Evolutionary conservation across 2,329 filamentous ascomycete species (phyloP), one percentile per base, ranked within the genome.

Genomic region (Aspergillus sp.): DNA sequence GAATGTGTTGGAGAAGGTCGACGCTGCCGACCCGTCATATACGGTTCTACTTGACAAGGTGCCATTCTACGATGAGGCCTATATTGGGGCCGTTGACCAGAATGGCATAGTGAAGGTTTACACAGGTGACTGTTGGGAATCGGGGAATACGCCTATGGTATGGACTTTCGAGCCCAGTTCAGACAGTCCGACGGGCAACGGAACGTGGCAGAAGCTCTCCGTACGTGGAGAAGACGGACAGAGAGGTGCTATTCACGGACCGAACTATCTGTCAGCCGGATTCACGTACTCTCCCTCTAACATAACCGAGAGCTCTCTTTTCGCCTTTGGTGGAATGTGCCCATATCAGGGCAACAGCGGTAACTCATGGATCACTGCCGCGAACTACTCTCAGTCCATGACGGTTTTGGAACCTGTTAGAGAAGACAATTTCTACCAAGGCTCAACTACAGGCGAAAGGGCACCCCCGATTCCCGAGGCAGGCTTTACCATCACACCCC

Each of bases 301-400:
- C 82, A 41, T 79, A 86, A 51, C 82, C 82, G 43, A 86, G 84
- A 67, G 63, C 57, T 66, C 72, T 45, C 66, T 77, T 48, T 96
- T 93, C 72, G 80, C 89, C 7, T 97, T 96, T 76, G 94, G 93
- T 41, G 94, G 94, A 68, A 96, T 97, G 92, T 98, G 94, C 71
- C 89, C 90, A 4, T 77, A 73, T 28, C 68, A 71, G 3, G 76
- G 75, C 7, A 72, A 75, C n/a, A 76, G 80, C 22, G 72, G 77
- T 19, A 71, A 78, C 7, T 81, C 82, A 31, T 93, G 92, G 89
- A 86, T 91, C 64, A 84, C 85, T 2, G 76, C 82, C 9, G 92
- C 90, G 11, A 85, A 87, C 46, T 98, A 97, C 76, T 93, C 92
- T 2, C 92, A 92, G 71, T 80, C 84, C 22, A 93, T 97, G 90